Conservation (phyloP, 106 monocot species). For the Phalaenopsis aphrodite region DNA sequence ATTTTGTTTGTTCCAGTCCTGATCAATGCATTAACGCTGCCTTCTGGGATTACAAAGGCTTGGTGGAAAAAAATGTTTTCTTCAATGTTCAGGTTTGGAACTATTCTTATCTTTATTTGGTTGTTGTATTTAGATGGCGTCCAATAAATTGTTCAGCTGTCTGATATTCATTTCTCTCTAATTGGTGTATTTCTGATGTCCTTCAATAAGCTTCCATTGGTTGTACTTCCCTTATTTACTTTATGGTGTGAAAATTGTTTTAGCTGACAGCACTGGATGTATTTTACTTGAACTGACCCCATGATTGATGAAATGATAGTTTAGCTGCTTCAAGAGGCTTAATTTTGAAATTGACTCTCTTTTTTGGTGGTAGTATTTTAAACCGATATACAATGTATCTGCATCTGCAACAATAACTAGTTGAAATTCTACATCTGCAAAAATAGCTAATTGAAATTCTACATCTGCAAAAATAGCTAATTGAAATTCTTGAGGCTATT, state of each 20-base stretch:
- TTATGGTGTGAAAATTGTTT: not conserved
- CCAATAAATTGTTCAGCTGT: slow-evolving; percentile 3
- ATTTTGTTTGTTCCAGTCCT: slow-evolving; percentile 2
- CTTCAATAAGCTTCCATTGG: not conserved
- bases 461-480: not conserved
- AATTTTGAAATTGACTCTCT: not conserved
- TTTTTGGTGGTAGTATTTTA: not conserved
- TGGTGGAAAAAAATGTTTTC: not conserved
- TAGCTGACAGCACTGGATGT: not conserved
- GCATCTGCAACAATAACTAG: not conserved
- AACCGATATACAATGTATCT: not conserved
- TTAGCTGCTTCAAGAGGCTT: not conserved
- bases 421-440: not conserved
- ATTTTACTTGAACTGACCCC: not conserved
- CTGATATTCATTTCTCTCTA: not conserved
- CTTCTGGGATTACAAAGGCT: not conserved
- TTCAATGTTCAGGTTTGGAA: not conserved
- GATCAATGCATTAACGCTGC: not conserved
- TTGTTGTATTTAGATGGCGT: slow-evolving; percentile 4
- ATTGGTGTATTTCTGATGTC: slow-evolving; percentile 1
- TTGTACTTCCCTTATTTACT: not conserved
- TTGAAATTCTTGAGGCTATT: not conserved
- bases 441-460: not conserved
- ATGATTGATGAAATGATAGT: not conserved
- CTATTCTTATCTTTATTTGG: not conserved